phyloP scores from a whole-genome alignment of 2,329 filamentous ascomycete genomes.

The Zarea fungicola region DNA sequence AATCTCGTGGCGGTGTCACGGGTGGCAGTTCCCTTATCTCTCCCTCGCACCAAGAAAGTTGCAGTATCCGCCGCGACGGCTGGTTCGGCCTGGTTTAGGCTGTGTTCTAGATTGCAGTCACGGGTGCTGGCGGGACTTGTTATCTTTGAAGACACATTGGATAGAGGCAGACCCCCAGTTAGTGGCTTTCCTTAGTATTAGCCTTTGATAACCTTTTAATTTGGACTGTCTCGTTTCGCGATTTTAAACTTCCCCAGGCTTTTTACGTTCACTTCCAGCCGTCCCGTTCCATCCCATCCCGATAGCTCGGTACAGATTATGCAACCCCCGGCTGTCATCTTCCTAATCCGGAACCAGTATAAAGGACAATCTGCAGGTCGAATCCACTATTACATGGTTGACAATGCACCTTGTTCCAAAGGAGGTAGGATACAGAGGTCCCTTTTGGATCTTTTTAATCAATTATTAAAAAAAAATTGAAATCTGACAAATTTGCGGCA shows the following conservation, averaged over 20 bases:
- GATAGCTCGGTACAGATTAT: slow-evolving; percentile 10
- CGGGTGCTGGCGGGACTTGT: no score
- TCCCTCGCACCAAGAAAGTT: no score
- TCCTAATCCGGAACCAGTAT: slow-evolving; percentile 10
- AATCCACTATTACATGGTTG: slow-evolving; percentile 1
- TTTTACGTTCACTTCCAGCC: neutral
- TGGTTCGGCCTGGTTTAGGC: no score
- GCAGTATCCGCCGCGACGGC: no score
- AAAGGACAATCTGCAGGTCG: neutral
- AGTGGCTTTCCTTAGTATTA: neutral
- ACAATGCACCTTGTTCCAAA: slow-evolving; percentile 45
- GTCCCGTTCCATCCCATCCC: neutral
- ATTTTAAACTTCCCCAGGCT: slow-evolving; percentile 1
- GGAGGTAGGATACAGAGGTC: slow-evolving; percentile 33
- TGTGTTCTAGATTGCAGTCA: no score
- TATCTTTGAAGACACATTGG: no score
- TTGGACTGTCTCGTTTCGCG: neutral
- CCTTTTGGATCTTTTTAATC: neutral
- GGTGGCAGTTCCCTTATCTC: no score
- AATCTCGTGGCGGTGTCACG: no score
- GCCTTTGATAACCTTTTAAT: neutral
- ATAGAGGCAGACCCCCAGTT: no score
- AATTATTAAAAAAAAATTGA: neutral
- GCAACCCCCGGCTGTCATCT: slow-evolving; percentile 8
- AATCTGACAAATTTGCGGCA: neutral